Percentiles rank a stretch among this genome's conserved stretches.
Conservation (phyloP, 2,329 filamentous ascomycete species). For the Aureobasidium sp. region DNA sequence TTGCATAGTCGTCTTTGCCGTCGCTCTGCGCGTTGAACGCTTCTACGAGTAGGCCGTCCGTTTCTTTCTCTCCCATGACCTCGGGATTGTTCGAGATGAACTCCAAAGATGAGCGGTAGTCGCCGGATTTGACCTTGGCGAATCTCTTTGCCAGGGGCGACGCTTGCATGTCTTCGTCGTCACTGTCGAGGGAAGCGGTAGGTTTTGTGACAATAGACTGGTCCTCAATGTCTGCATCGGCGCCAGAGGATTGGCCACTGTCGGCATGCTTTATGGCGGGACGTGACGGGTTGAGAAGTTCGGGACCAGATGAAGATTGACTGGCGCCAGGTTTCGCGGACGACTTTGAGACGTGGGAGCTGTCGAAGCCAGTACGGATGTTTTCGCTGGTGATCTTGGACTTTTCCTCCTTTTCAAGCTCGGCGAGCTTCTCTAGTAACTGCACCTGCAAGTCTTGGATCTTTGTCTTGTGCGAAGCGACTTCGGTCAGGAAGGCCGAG, state of each 20-base stretch:
- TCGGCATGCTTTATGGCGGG: slow-evolving; percentile 33
- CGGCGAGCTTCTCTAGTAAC: slow-evolving; percentile 63
- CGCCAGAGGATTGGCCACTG: slow-evolving; percentile 47
- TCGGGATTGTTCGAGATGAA: slow-evolving; percentile 74
- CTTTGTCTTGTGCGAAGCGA: slow-evolving; percentile 69
- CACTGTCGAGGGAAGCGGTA: slow-evolving; percentile 45
- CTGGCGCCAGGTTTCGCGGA: slow-evolving; percentile 21
- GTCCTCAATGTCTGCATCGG: slow-evolving; percentile 57
- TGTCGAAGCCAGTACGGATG: slow-evolving; percentile 84
- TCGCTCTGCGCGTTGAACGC: slow-evolving; percentile 85
- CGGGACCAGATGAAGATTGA: slow-evolving; percentile 18
- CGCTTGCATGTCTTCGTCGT: slow-evolving; percentile 68
- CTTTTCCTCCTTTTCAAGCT: slow-evolving; percentile 76
- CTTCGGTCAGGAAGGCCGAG: slow-evolving; percentile 68
- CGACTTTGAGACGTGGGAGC: slow-evolving; percentile 66
- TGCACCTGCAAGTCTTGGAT: slow-evolving; percentile 72
- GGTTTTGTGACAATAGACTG: slow-evolving; percentile 34
- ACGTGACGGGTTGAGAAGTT: slow-evolving; percentile 61
- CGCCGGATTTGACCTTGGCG: slow-evolving; percentile 65
- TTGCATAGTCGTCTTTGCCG: slow-evolving; percentile 46
- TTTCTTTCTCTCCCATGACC: slow-evolving; percentile 76
- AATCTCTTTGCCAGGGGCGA: slow-evolving; percentile 75
- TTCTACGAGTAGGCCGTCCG: slow-evolving; percentile 81
- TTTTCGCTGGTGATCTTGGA: slow-evolving; percentile 91
- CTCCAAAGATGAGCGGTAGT: slow-evolving; percentile 65